phyloP scores from a whole-genome alignment of 805 yeast genomes.

The Pichia kluyveri region DNA sequence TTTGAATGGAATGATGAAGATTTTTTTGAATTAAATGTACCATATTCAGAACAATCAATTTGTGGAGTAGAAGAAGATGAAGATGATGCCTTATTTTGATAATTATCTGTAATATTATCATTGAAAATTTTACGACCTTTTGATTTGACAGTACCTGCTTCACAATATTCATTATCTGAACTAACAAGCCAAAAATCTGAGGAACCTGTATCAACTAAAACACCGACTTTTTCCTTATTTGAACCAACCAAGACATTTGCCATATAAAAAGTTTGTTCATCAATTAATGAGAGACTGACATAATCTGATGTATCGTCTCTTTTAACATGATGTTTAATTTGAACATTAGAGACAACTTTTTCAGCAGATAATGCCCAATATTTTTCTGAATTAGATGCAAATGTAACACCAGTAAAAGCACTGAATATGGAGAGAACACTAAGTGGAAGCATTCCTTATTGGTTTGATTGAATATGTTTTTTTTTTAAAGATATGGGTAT shows the following conservation, averaged over 20 bases:
- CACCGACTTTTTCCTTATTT: constrained; percentile 41
- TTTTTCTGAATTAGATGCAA: neutral
- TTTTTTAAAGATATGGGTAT: too few relatives aligned
- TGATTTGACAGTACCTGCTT: constrained; percentile 6
- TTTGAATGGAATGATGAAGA: constrained; percentile 34
- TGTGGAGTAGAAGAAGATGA: neutral
- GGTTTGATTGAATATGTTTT: too few relatives aligned
- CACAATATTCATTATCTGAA: constrained; percentile 39
- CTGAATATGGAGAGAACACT: neutral
- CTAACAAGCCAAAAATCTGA: constrained; percentile 62
- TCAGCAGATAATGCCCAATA: constrained; percentile 16
- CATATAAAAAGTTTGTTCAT: constrained; percentile 36
- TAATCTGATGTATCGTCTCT: constrained; percentile 14
- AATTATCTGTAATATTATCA: neutral
- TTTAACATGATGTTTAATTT: constrained; percentile 12
- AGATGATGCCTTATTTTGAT: neutral
- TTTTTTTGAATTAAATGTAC: constrained; percentile 36
- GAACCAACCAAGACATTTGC: constrained; percentile 47
- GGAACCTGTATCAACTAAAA: constrained; percentile 67
- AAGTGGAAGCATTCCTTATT: neutral
- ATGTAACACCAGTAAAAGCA: neutral
- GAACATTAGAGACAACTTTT: constrained; percentile 9
- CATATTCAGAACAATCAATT: constrained; percentile 35
- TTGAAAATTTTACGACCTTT: neutral
- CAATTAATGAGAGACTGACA: constrained; percentile 27